Evolutionary conservation across 208 protist genomes (phyloP), one percentile per base, ranked within the genome.

Genomic region (Naegleria gruberi): DNA sequence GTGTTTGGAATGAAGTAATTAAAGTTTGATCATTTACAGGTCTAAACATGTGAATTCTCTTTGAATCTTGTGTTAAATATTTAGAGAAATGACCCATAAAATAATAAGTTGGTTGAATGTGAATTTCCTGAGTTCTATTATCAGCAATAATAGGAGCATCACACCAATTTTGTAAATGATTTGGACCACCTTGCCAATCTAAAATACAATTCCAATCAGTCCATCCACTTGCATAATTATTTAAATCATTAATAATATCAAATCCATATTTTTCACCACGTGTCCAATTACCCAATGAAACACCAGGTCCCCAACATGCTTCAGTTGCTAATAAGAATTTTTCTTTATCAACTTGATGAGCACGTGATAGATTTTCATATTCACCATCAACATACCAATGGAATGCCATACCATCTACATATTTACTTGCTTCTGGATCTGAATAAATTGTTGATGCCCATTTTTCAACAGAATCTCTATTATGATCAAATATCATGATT

Each of bases 401-500:
- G 86, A 94, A 92, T 37, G 89, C 93, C 40, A 89, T 91, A 47
- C 93, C 93, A 45, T 55, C 83, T 23, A 94, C 91, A 57, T 89
- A 94, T 46, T 91, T 12, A 1, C 73, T 30, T 15, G 92, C 89
- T 57, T 92, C 42, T 41, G 81, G 40, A 82, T 92, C 90, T 30
- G 44, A 40, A 45, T 91, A 91, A 55, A 94, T 93, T 6, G 17
- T 91, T 7, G 93, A 42, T 3, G 91, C 89, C 46, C 65, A 94
- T 1, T 51, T 43, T 1, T 73, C 7, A 40, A 94, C 57, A 82
- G 92, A 46, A 65, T 94, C 93, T 89, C 90, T 92, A 82, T 94
- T 94, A 91, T 94, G 92, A 74, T 94, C 93, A n/a, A 82, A 94
- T 37, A 92, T 89, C 82, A 94, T 90, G 44, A 94, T 93, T 82